Base-by-base conservation (phyloP, 345 rosid genomes). In the Syzygium grande region DNA sequence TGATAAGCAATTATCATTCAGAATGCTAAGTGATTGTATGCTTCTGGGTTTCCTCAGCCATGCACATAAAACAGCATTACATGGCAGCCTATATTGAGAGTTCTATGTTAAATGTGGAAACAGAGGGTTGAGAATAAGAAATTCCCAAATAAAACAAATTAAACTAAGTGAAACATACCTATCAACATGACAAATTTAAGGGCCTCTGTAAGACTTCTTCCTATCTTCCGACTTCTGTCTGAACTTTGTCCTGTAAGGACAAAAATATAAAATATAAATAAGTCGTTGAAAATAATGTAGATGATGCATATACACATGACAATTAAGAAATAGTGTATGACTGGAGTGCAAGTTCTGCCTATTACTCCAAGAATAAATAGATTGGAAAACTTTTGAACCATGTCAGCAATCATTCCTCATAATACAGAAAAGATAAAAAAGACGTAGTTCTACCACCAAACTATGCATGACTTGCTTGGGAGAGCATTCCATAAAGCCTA, bases 161-260 rank as follows among this genome's bases (percentile, higher is more conserved):
- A 92, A 95, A 89, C 97, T 93, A 86, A 97, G 97, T 94, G 94
- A 85, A 94, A 86, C 54, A 51, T 91, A 96, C 99, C 99, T 87
- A 97, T 95, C 80, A 96, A 89, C 68, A 96, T 86, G 77, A 97
- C 96, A 93, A 96, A 96, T 93, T 97, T 97, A 92, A 97, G 87
- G 89, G 98, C 98, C 92, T 96, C 98, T 4, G 90, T 90, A 61
- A 97, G 93, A 87, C 88, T 52, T 58, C 61, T 91, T 89, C 93
- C 96, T 56, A 97, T 90, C 87, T 92, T 95, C 92, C 89, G 94
- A 83, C 85, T 91, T 13, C 51, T 85, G 49, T 85, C 68, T 52
- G 52, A 43, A 30, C 63, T 84, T 59, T 77, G 46, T 15, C 56
- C 63, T 86, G 30, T 86, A 55, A 63, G 65, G 9, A 22, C 84